Base-by-base conservation (phyloP, 2,329 filamentous ascomycete species). In the Aspergillus versicolor region DNA sequence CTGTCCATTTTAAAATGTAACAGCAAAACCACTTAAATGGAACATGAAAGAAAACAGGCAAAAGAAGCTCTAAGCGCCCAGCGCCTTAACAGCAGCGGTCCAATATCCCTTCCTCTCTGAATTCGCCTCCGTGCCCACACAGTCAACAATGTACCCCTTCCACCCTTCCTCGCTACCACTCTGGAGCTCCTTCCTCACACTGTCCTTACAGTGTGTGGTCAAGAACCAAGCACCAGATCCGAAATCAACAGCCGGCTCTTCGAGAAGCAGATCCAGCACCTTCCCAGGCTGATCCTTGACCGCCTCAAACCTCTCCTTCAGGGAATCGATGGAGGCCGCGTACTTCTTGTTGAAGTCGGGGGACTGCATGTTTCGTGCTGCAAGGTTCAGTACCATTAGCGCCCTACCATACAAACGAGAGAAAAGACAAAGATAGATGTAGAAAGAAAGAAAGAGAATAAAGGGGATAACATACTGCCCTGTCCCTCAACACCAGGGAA, bases 291-390 rank as follows among this genome's bases (percentile, higher is more conserved):
- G 70, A 21, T 74, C 75, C 32, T 66, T 63, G 61, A 75, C 69
- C 55, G 61, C 56, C 2, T 67, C 46, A 5, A 74, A 34, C 19
- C 75, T 58, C 1, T 70, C 64, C 3, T 1, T 69, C 78, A 0
- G 77, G 73, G 27, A 8, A 30, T 30, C 27, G 4, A 82, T 73
- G 0, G 75, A 77, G 1, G 65, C 52, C 5, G 84, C 84, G 62
- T 88, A 88, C 63, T 79, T 64, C 1, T 76, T 61, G 64, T 87
- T 85, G 70, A 75, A 86, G 1, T 72, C 65, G 0, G 83, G 76
- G 52, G 77, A 80, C 71, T 88, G 83, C 86, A 89, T 88, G 68
- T 86, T 86, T 4, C 84, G 75, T 0, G 89, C 75, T 74, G 30
- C 57, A 54, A 3, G 17, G 27, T 30, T 30, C 11, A 51, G 13